These are phyloP conservation scores for Imleria badia DNA, from an alignment of 768 basidiomycete genomes.

Conservation along the genomic window DNA sequence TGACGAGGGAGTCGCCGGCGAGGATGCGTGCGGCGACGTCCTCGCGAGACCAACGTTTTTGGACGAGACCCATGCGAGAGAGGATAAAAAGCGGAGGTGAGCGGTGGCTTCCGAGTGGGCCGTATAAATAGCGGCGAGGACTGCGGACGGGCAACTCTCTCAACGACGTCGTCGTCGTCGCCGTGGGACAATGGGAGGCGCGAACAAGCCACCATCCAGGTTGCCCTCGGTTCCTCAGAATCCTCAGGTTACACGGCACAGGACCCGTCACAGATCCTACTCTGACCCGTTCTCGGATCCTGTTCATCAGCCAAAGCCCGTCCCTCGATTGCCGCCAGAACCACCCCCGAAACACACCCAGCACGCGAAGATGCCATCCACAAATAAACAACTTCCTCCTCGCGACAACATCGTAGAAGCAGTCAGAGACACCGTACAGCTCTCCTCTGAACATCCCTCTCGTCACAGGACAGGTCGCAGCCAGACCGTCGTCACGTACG, in stretches of 20 bases:
- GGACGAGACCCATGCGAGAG: slow-evolving; percentile 31
- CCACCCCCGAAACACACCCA: slow-evolving; percentile 32
- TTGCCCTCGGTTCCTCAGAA: slow-evolving; percentile 16
- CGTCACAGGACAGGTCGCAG: slow-evolving; percentile 54
- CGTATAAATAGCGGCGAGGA: slow-evolving; percentile 26
- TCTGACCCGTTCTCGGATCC: slow-evolving; percentile 57
- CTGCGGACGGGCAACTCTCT: slow-evolving; percentile 6
- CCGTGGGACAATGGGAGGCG: slow-evolving; percentile 16
- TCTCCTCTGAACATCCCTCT: slow-evolving; percentile 44
- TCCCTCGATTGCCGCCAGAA: slow-evolving; percentile 44
- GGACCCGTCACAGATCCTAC: slow-evolving; percentile 43
- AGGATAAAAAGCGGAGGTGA: not conserved
- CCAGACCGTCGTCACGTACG: slow-evolving; percentile 45
- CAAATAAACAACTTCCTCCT: slow-evolving; percentile 33
- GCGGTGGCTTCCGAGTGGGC: slow-evolving; percentile 1
- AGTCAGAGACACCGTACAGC: slow-evolving; percentile 66
- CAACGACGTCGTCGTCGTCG: not conserved
- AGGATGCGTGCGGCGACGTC: slow-evolving; percentile 71
- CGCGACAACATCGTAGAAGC: slow-evolving; percentile 54
- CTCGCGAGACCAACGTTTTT: slow-evolving; percentile 44
- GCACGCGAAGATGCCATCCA: slow-evolving; percentile 26
- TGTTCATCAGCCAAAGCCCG: slow-evolving; percentile 25
- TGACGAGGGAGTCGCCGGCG: slow-evolving; percentile 71
- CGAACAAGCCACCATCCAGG: slow-evolving; percentile 31
- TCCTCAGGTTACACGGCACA: slow-evolving; percentile 23